Conservation (phyloP, 2,329 filamentous ascomycete species). For the Penicillium corylophilum region DNA sequence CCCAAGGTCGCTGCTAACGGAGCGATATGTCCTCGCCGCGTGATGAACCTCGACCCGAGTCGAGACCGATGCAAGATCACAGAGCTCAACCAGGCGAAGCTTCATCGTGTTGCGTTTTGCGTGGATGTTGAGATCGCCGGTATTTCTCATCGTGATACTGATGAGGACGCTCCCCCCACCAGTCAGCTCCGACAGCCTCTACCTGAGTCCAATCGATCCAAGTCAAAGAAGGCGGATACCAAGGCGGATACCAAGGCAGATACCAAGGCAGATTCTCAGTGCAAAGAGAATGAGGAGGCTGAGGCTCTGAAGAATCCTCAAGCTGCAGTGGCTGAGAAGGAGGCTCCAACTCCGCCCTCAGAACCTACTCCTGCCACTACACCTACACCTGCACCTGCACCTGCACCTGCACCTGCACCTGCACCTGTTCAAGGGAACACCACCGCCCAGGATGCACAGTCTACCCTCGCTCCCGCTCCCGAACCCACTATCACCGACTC, state of each 20-base stretch:
- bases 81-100: slow-evolving; percentile 75
- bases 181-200: slow-evolving; percentile 27
- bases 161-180: slow-evolving; percentile 45
- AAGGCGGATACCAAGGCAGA: slow-evolving; percentile 56
- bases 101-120: slow-evolving; percentile 88
- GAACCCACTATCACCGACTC: slow-evolving; percentile 4
- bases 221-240: slow-evolving; percentile 47
- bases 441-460: slow-evolving; percentile 4
- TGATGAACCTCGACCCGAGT: slow-evolving; percentile 81
- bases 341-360: slow-evolving; percentile 33
- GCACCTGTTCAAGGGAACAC: not conserved
- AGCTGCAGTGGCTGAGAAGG: slow-evolving; percentile 54
- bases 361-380: slow-evolving; percentile 37
- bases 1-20: slow-evolving; percentile 59
- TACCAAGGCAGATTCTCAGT: slow-evolving; percentile 55
- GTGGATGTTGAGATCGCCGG: slow-evolving; percentile 97
- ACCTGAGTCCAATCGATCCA: slow-evolving; percentile 28
- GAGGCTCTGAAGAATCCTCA: slow-evolving; percentile 69
- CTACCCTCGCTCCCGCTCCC: not conserved
- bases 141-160: slow-evolving; percentile 72
- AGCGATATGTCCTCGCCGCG: slow-evolving; percentile 72
- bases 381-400: not conserved
- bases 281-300: slow-evolving; percentile 70
- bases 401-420: not conserved
- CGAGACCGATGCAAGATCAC: slow-evolving; percentile 76